A percentile compares a stretch with the other conserved stretches of the same genome.
phyloP scores from a whole-genome alignment of 1,284 basidiomycete genomes.

The Leccinum pachyderme region DNA sequence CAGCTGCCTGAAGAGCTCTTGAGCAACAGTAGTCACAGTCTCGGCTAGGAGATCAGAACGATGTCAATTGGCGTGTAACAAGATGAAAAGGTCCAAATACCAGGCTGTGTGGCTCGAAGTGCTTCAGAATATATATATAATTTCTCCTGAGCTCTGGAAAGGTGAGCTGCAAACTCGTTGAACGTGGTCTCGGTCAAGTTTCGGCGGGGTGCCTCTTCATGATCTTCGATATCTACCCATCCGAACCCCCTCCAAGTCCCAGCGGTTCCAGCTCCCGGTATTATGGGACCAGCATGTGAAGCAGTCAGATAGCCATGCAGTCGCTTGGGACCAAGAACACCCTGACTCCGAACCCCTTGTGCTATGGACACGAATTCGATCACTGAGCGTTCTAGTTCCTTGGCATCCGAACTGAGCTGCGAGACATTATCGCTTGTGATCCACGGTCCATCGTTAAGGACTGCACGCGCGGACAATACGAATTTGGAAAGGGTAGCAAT shows the following conservation, averaged over 20 bases:
- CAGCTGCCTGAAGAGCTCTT: constrained; percentile 37
- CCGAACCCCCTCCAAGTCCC: constrained; percentile 35
- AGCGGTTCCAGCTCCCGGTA: constrained; percentile 31
- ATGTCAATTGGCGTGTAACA: constrained; percentile 5
- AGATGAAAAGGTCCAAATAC: constrained; percentile 12
- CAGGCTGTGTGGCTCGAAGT: constrained; percentile 22
- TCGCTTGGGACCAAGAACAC: constrained; percentile 19
- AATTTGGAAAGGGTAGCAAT: constrained; percentile 38
- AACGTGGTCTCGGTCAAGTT: constrained; percentile 27
- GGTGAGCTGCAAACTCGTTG: constrained; percentile 20
- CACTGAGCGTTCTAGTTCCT: constrained; percentile 30
- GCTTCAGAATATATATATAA: constrained; percentile 19
- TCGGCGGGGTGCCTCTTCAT: constrained; percentile 32
- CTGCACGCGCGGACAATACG: constrained; percentile 34
- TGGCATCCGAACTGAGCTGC: constrained; percentile 29
- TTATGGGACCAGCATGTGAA: constrained; percentile 15
- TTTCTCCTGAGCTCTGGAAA: constrained; percentile 18
- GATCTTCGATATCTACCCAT: constrained; percentile 32
- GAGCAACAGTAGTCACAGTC: constrained; percentile 23
- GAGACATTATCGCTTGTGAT: constrained; percentile 16
- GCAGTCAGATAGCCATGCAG: constrained; percentile 28
- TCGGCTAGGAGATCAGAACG: constrained; percentile 15
- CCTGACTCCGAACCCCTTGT: constrained; percentile 28
- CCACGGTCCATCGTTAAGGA: constrained; percentile 34
- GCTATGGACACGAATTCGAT: constrained; percentile 31